Conservation (phyloP, 108 stramenopile species). For the Fragilariopsis cylindrus region DNA sequence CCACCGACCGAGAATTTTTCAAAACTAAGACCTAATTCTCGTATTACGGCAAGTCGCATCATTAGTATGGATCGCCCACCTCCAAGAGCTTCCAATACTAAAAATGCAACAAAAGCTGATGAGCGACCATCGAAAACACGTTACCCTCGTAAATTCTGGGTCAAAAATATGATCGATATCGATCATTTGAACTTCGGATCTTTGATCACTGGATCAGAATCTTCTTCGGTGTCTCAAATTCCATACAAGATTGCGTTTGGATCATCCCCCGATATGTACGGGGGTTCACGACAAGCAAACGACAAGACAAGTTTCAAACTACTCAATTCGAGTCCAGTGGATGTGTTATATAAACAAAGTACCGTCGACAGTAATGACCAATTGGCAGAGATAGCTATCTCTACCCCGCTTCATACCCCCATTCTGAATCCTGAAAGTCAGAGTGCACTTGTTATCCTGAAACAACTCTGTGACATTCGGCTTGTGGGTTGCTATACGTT, state of each 20-base stretch:
- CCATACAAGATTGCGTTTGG: slow-evolving; percentile 16
- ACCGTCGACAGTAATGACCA: slow-evolving; percentile 6
- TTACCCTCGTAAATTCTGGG: neutral
- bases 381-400: slow-evolving; percentile 23
- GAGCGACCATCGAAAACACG: neutral
- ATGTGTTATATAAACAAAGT: neutral
- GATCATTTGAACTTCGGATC: slow-evolving; percentile 17
- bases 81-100: slow-evolving; percentile 20
- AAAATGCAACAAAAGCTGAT: slow-evolving; percentile 2
- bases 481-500: slow-evolving; percentile 29
- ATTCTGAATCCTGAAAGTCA: slow-evolving; percentile 21
- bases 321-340: neutral
- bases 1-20: slow-evolving; percentile 42
- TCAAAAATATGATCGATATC: slow-evolving; percentile 5
- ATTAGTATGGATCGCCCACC: slow-evolving; percentile 23
- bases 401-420: slow-evolving; percentile 5
- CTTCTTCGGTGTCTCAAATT: neutral
- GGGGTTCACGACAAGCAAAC: neutral
- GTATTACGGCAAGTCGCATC: slow-evolving; percentile 31
- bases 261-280: neutral
- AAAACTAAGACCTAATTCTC: slow-evolving; percentile 18
- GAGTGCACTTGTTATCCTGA: slow-evolving; percentile 27
- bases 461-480: slow-evolving; percentile 29
- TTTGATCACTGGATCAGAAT: neutral
- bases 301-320: slow-evolving; percentile 2